phyloP scores from a whole-genome alignment of 768 basidiomycete genomes.

The Termitomyces sp. region DNA sequence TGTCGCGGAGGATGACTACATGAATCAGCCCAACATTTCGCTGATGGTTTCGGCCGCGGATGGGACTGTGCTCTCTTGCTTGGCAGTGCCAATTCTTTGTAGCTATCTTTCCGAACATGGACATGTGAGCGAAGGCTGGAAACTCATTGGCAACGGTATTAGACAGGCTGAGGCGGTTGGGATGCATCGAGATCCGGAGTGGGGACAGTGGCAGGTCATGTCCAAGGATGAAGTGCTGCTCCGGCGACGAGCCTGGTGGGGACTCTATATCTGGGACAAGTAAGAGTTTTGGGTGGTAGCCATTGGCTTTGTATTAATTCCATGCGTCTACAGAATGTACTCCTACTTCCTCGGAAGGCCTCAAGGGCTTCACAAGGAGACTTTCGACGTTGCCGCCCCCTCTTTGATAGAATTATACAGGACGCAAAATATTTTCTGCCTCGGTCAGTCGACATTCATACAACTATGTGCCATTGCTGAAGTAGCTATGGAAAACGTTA shows the following conservation, averaged over 20 bases:
- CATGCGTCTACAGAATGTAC: constrained; percentile 25
- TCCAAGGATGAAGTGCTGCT: constrained; percentile 35
- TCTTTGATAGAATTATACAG: constrained; percentile 23
- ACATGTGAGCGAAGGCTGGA: constrained; percentile 44
- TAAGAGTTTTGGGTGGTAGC: constrained; percentile 14
- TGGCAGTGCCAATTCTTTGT: constrained; percentile 39
- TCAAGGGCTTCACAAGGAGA: constrained; percentile 30
- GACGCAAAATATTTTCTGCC: constrained; percentile 26
- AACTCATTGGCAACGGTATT: constrained; percentile 34
- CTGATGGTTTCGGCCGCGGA: constrained; percentile 35
- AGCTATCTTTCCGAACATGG: constrained; percentile 41
- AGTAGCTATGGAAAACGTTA: constrained; percentile 36
- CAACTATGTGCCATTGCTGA: constrained; percentile 31
- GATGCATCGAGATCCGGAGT: constrained; percentile 38
- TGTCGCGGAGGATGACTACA: constrained; percentile 38
- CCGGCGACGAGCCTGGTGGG: constrained; percentile 39
- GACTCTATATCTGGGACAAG: constrained; percentile 37
- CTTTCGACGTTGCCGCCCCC: constrained; percentile 31
- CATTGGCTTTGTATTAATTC: constrained; percentile 5
- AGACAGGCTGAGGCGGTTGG: constrained; percentile 35
- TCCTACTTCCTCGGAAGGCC: constrained; percentile 42
- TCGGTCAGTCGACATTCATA: constrained; percentile 31
- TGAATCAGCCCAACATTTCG: constrained; percentile 27
- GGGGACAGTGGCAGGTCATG: constrained; percentile 36
- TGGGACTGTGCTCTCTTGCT: constrained; percentile 39